These are phyloP conservation scores for Crepidotus variabilis DNA, from an alignment of 768 basidiomycete genomes.

Conservation along the genomic window DNA sequence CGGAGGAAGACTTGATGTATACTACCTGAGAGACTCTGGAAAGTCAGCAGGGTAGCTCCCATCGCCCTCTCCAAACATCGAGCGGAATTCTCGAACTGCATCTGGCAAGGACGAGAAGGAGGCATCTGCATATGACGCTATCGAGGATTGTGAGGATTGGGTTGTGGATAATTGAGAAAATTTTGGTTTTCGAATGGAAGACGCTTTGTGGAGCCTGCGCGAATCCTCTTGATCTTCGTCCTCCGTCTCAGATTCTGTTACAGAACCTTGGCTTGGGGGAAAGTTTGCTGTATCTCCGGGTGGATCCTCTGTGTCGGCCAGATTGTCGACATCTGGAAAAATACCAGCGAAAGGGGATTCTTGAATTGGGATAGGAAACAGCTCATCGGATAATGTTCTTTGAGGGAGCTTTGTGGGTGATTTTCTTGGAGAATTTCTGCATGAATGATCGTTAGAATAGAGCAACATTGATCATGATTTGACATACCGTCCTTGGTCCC, in stretches of 20 bases:
- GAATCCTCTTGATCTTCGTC: constrained; percentile 4
- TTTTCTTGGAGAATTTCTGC: not conserved
- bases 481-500: not conserved
- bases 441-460: not conserved
- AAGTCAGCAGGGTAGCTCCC: constrained; percentile 40
- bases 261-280: not conserved
- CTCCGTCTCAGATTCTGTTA: constrained; percentile 30
- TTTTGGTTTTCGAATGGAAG: not conserved
- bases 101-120: constrained; percentile 29
- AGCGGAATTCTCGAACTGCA: constrained; percentile 37
- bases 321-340: constrained; percentile 5
- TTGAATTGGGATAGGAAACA: constrained; percentile 18
- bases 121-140: constrained; percentile 2
- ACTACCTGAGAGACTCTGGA: constrained; percentile 31
- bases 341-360: constrained; percentile 12
- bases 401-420: not conserved
- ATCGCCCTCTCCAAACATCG: constrained; percentile 37
- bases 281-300: not conserved
- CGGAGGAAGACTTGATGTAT: not conserved
- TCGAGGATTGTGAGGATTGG: constrained; percentile 4
- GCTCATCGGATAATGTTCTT: constrained; percentile 17
- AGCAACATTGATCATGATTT: not conserved
- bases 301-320: constrained; percentile 6
- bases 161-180: constrained; percentile 1
- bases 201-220: not conserved